These are phyloP conservation scores for Aspergillus incahuasiensis DNA, from an alignment of 495 filamentous ascomycete genomes.

Conservation along the genomic window DNA sequence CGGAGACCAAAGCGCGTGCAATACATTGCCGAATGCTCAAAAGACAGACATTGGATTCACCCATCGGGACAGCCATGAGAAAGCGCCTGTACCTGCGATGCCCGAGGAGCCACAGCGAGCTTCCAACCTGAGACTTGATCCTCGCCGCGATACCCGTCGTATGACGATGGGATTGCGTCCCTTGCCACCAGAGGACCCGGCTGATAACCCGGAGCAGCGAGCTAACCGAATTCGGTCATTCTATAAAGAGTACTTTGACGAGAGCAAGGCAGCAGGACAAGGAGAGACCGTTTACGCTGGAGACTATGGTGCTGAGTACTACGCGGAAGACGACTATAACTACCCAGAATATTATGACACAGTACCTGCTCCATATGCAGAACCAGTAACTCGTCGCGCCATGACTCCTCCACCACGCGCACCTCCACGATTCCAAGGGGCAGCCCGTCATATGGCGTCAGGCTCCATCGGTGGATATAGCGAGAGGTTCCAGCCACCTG, in stretches of 20 bases:
- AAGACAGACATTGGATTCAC: conserved; percentile 21
- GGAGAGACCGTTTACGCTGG: conserved; percentile 59
- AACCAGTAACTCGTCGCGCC: conserved; percentile 80
- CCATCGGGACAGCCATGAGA: conserved; percentile 8
- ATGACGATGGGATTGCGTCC: conserved; percentile 90
- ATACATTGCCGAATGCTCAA: conserved; percentile 32
- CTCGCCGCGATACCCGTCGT: conserved; percentile 60
- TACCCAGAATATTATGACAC: conserved; percentile 70
- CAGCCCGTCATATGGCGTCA: conserved; percentile 41
- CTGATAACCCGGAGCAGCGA: conserved; percentile 83
- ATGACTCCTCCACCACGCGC: conserved; percentile 93
- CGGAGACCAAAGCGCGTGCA: conserved; percentile 56
- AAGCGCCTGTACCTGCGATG: conserved; percentile 10
- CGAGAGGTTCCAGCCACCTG: conserved; percentile 39
- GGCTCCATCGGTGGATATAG: conserved; percentile 42
- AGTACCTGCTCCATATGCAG: conserved; percentile 60
- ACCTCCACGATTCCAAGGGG: conserved; percentile 65
- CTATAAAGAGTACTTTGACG: conserved; percentile 99
- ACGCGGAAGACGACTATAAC: conserved; percentile 49
- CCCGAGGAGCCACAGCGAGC: conserved; percentile 22
- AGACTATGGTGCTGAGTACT: conserved; percentile 63
- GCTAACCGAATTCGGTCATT: conserved; percentile 97
- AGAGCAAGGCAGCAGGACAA: conserved; percentile 57
- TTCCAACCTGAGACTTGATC: conserved; percentile 25
- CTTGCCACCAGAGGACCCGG: conserved; percentile 81